Evolutionary conservation across 1,284 basidiomycete genomes (phyloP), one percentile per base, ranked within the genome.

Genomic region (Sparassis latifolia): DNA sequence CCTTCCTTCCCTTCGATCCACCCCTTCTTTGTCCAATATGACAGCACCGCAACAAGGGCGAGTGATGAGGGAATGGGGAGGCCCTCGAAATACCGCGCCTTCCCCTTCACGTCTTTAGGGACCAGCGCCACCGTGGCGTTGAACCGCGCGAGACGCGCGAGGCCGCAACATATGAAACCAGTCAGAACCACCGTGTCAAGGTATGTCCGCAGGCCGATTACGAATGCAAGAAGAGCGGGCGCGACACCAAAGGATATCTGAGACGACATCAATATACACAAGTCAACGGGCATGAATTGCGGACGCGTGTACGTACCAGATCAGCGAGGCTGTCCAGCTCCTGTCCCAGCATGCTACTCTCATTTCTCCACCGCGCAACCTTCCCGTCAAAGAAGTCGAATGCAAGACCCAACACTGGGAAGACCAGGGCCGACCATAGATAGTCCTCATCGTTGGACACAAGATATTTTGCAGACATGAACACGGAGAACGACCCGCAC

Each of bases 341-440:
- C 70, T 99, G 97, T 1, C 97, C 97, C n/a, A 99, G 77, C 83
- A 99, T 88, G 60, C 90, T 94, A 54, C 84, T 90, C 51, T 92
- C 92, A 55, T 93, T 95, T 66, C 93, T 84, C 95, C 95, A 98
- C 56, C 97, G 76, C 20, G 97, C 97, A 32, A 99, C 92, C 70
- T 97, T 98, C 49, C 97, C 97, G 66, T 99, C 97, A 44, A 99
- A 73, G 58, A 97, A 92, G 70, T 99, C 97, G 70, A 99, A 99
- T 74, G 97, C 86, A 59, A 97, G 86, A n/a, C 97, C 97, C 30
- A 90, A 89, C 48, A 98, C 75, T 10, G 97, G 97, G 62, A 96
- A 85, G 49, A 80, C 74, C 54, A 97, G 82, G 4, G 95, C 97
- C 48, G 82, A 80, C 82, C 91, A 91, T 51, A 97, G 74, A 68